phyloP scores from a whole-genome alignment of 257 asterid species.

The Lycium ferocissimum region DNA sequence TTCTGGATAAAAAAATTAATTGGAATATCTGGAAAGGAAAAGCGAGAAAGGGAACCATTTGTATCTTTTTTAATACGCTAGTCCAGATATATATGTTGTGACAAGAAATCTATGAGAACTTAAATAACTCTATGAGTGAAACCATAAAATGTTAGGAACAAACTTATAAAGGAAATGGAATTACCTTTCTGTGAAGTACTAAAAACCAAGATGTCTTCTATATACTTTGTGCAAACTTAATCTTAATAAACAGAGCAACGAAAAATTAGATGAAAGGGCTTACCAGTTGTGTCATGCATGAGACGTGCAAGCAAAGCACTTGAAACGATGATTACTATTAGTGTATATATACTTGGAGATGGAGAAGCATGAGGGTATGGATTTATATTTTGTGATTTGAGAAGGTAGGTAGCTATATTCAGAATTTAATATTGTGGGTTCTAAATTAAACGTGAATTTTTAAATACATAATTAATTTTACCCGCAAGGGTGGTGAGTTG shows the following conservation, averaged over 20 bases:
- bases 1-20: too few species aligned
- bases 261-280: background rate
- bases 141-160: background rate
- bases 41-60: too few species aligned
- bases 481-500: too few species aligned
- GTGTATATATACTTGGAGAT: background rate
- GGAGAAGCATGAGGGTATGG: background rate
- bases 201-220: background rate
- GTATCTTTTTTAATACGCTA: too few species aligned
- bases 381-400: background rate
- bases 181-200: background rate
- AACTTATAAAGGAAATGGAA: background rate
- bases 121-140: background rate
- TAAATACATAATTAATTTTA: background rate
- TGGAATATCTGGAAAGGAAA: too few species aligned
- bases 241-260: background rate
- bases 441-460: background rate
- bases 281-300: slow-evolving; percentile 11
- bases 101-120: background rate
- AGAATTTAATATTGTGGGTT: background rate
- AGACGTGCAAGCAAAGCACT: background rate
- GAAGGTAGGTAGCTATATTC: background rate
- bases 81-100: too few species aligned
- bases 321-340: background rate
- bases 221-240: background rate